A percentile compares a stretch with the other conserved stretches of the same genome.
These are phyloP conservation scores for Beauveria caledonica DNA, from an alignment of 2,329 filamentous ascomycete genomes.

Conservation along the genomic window DNA sequence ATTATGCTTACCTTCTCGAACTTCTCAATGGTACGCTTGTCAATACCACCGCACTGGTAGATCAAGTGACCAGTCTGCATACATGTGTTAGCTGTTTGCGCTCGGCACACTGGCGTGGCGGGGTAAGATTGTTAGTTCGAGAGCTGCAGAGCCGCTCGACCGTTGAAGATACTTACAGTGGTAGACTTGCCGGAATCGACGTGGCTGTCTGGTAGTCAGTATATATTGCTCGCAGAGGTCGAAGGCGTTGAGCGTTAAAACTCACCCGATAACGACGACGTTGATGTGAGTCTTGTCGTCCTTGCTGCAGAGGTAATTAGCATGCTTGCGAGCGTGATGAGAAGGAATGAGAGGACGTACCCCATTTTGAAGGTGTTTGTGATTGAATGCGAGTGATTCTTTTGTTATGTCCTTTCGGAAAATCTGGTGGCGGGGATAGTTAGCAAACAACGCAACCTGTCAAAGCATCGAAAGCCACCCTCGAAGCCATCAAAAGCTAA, in stretches of 20 bases:
- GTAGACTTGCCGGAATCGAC: conserved; percentile 99
- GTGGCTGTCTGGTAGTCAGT: conserved; percentile 50
- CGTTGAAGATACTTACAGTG: conserved; percentile 57
- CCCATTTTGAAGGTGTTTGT: conserved; percentile 30
- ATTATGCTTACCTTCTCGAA: conserved; percentile 88
- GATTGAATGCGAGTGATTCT: conserved; percentile 16
- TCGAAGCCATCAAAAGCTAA: neutral
- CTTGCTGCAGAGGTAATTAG: conserved; percentile 54
- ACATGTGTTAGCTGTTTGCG: conserved; percentile 20
- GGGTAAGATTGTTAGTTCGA: conserved; percentile 8
- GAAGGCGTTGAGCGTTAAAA: conserved; percentile 13
- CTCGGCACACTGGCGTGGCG: conserved; percentile 1
- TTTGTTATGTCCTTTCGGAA: conserved; percentile 17
- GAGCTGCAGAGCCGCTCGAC: neutral
- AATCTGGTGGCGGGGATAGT: conserved; percentile 16
- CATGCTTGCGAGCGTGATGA: neutral
- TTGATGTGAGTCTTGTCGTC: conserved; percentile 93
- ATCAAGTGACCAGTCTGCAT: conserved; percentile 76
- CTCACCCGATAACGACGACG: conserved; percentile 82
- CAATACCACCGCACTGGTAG: conserved; percentile 99
- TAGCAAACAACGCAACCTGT: conserved; percentile 10
- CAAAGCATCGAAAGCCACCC: neutral
- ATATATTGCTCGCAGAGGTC: conserved; percentile 22
- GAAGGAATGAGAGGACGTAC: conserved; percentile 13
- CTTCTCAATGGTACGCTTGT: conserved; percentile 99